Evolutionary conservation across 2,329 filamentous ascomycete genomes (phyloP), one percentile per base, ranked within the genome.

Genomic region (Trichoderma koningiopsis): DNA sequence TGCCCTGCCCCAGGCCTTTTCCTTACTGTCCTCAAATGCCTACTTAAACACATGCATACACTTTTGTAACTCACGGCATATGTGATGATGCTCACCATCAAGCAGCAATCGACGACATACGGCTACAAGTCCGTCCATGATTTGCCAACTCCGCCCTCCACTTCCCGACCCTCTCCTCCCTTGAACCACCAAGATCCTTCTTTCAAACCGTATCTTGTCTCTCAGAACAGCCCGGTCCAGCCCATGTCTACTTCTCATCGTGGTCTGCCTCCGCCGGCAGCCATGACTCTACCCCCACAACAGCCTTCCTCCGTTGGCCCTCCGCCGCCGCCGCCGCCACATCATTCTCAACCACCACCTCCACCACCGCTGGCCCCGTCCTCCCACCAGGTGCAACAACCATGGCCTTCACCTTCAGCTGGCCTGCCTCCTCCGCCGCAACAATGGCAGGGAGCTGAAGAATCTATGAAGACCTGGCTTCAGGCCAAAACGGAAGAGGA

Each of bases 401-500:
- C 81, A 24, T 69, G 66, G 69, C 68, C 58, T 31, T 49, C 66
- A 24, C 31, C 59, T 37, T 58, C 65, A 81, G 84, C 83, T 40
- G 83, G 87, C 70, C 80, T 92, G 49, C 90, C 90, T n/a, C 83
- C 87, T 2, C 86, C 87, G 35, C 88, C 90, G 33, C 85, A 87
- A 52, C 86, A 89, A 77, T 91, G 89, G 86, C 87, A 90, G 75
- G 86, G 86, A 59, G 83, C 86, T 40, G 90, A 92, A 75, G 91
- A 93, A 47, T 86, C 88, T 3, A 91, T 92, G 89, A 88, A 86
- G 71, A 86, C 85, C 67, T 94, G 91, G 91, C 81, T 93, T 27
- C 80, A 86, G 67, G 89, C 91, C 65, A 92, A 90, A 78, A 83
- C 88, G 0, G 92, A 94, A 78, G 91, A 94, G 76, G 91, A 94